Conservation (phyloP, 306 rosid genomes). For the Vigna trinervia region DNA sequence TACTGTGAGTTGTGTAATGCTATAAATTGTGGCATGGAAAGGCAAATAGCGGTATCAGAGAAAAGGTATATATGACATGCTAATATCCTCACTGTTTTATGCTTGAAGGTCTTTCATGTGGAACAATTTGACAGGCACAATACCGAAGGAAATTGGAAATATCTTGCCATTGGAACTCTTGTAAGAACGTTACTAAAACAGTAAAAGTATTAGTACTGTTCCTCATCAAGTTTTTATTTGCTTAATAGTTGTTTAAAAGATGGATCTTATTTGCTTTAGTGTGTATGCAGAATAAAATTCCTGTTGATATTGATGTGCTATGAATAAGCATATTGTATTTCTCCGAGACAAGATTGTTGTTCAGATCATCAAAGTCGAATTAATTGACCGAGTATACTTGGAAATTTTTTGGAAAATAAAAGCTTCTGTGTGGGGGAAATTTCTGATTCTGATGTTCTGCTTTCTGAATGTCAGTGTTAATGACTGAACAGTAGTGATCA, state of each 20-base stretch:
- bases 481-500: conserved; percentile 18
- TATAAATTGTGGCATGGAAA: conserved; percentile 18
- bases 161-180: conserved; percentile 64
- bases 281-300: conserved; percentile 20
- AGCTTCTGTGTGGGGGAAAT: neutral
- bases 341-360: neutral
- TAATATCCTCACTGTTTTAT: conserved; percentile 47
- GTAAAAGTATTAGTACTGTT: conserved; percentile 34
- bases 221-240: conserved; percentile 29
- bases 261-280: conserved; percentile 2
- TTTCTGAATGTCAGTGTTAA: conserved; percentile 27
- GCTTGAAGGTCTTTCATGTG: conserved; percentile 82
- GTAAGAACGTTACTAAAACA: conserved; percentile 58
- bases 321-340: neutral
- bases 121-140: conserved; percentile 71
- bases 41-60: neutral
- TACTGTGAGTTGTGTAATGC: conserved; percentile 64
- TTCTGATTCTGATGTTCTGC: conserved; percentile 17
- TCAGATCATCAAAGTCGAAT: neutral
- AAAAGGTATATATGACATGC: conserved; percentile 24
- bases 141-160: conserved; percentile 82
- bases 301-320: neutral
- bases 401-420: neutral
- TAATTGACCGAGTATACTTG: neutral
- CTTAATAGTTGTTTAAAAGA: neutral